Evolutionary conservation across 1,139 yeast genomes (phyloP), one percentile per base, ranked within the genome.

Genomic region (Candida albicans): DNA sequence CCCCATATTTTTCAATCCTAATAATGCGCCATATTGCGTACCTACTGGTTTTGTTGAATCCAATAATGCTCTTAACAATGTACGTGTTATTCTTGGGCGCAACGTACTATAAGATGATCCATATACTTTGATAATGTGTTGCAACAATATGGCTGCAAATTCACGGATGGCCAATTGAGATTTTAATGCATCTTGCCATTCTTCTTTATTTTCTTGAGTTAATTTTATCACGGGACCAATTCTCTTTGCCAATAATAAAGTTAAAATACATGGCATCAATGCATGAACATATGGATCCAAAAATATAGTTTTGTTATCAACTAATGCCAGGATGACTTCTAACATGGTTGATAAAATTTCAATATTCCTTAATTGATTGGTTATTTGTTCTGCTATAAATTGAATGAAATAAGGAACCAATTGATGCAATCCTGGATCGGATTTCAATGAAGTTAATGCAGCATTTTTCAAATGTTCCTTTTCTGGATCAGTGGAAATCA

Each of bases 251-350:
- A 95, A 75, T 41, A 95, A 73, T 28, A 95, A 75, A 0, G 99
- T 95, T 52, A 95, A 73, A 31, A 93, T 84, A 52, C 97, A 88
- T 18, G 99, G 99, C 89, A 93, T 89, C 54, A 95, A 73, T 1
- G 96, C 95, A 65, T 95, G 99, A 41, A 95, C 91, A 57, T 93
- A 95, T 10, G 99, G 99, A 54, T 93, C 98, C 52, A 93, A 75
- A 58, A 91, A 93, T 38, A 95, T 83, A 22, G 96, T 85, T 44
- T 83, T 83, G 65, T 95, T 95, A 39, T 87, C 82, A 39, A 91
- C 76, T 41, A 95, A 73, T 0, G 98, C 93, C 50, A 88, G 86
- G 18, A 93, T 81, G 47, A 90, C 91, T 62, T 89, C 96, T 52
- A 95, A 71, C 91, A 93, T 90, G 8, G 96, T 87, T n/a, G 87